Evolutionary conservation across 352 stramenopile species (phyloP).

Genomic region (Phytophthora brassicae): DNA sequence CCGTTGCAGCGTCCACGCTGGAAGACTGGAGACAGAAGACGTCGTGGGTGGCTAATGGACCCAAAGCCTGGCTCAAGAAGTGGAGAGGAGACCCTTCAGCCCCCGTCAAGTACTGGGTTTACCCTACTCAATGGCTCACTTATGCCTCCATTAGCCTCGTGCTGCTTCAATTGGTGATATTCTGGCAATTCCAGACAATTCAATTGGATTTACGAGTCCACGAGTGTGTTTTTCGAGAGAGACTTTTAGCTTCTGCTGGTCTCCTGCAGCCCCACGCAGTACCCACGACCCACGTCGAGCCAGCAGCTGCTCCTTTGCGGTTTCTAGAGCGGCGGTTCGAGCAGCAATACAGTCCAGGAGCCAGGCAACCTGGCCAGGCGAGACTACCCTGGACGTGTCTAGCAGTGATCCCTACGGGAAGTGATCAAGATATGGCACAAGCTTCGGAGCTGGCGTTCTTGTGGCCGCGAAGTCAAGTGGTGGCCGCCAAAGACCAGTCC

Average conservation of each 20-base stretch:
- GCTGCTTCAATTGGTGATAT: constrained; percentile 47
- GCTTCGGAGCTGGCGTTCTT: constrained; percentile 53
- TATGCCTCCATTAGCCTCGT: constrained; percentile 55
- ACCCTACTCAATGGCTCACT: constrained; percentile 68
- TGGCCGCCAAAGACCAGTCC: constrained; percentile 23
- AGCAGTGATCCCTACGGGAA: constrained; percentile 45
- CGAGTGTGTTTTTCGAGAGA: constrained; percentile 69
- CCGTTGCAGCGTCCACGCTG: constrained; percentile 18
- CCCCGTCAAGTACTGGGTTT: constrained; percentile 64
- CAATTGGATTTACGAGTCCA: constrained; percentile 57
- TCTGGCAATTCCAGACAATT: constrained; percentile 49
- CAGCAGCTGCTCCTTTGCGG: constrained; percentile 35
- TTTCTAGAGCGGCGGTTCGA: constrained; percentile 70
- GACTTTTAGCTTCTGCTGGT: constrained; percentile 39
- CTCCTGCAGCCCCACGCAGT: constrained; percentile 20
- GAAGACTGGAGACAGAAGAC: constrained; percentile 20
- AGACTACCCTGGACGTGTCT: constrained; percentile 64
- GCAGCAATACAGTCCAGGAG: constrained; percentile 40
- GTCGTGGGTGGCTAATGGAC: constrained; percentile 7
- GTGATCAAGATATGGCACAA: constrained; percentile 27
- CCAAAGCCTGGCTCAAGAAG: constrained; percentile 20
- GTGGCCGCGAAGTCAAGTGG: constrained; percentile 56
- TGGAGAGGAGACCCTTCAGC: constrained; percentile 23
- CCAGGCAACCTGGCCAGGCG: constrained; percentile 34
- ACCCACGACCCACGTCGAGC: constrained; percentile 13